phyloP scores from a whole-genome alignment of 1,284 basidiomycete genomes.

The Boletus sp. region DNA sequence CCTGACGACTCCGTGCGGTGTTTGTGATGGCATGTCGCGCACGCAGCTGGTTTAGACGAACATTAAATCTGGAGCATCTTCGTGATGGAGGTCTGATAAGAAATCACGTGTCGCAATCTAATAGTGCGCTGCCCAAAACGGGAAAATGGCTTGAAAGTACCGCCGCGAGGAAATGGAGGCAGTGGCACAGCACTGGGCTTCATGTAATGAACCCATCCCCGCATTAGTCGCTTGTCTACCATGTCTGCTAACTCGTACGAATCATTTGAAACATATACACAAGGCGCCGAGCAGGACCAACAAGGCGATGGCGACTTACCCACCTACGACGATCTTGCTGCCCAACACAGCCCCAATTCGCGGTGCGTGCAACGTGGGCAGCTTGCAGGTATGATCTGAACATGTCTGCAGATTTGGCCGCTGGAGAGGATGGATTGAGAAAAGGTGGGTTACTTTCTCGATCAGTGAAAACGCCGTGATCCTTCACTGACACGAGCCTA shows the following conservation, averaged over 20 bases:
- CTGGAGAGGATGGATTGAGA: slow-evolving; percentile 84
- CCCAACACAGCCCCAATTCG: slow-evolving; percentile 73
- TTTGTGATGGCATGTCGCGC: too few relatives aligned
- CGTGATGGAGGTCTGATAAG: background rate
- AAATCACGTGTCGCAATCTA: slow-evolving; percentile 12
- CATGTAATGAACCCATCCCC: background rate
- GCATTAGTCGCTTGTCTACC: background rate
- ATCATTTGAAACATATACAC: slow-evolving; percentile 24
- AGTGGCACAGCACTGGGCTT: background rate
- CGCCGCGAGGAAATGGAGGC: background rate
- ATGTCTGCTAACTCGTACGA: slow-evolving; percentile 26
- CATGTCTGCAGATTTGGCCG: slow-evolving; percentile 61
- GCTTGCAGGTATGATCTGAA: slow-evolving; percentile 4
- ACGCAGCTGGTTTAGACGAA: background rate
- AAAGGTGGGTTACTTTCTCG: slow-evolving; percentile 50
- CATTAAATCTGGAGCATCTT: background rate
- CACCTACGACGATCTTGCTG: slow-evolving; percentile 72
- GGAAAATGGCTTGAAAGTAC: too few relatives aligned
- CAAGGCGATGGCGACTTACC: slow-evolving; percentile 61
- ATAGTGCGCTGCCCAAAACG: too few relatives aligned
- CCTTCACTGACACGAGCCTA: slow-evolving; percentile 30
- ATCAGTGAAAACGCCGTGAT: background rate
- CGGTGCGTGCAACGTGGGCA: slow-evolving; percentile 42
- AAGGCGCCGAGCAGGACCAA: slow-evolving; percentile 56
- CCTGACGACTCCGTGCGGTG: background rate